A percentile compares a stretch with the other conserved stretches of the same genome.
Conservation (phyloP, 768 basidiomycete genomes). For the Lentinula sp. region DNA sequence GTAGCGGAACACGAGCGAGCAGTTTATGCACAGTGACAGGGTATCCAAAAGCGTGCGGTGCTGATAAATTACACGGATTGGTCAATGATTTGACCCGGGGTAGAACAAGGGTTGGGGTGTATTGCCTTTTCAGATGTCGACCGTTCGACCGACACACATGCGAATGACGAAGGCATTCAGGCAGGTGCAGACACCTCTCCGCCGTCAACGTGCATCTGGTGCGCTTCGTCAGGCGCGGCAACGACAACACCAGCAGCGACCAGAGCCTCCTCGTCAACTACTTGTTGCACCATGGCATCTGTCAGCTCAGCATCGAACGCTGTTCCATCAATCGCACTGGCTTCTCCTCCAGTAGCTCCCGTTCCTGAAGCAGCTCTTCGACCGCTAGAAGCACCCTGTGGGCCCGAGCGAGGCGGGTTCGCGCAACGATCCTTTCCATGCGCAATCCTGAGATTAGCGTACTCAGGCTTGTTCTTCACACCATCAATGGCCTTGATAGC, state of each 20-base stretch:
- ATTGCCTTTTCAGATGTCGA: constrained; percentile 1
- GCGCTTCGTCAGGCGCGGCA: constrained; percentile 23
- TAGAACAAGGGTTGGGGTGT: background rate
- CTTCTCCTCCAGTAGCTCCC: constrained; percentile 9
- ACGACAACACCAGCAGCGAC: constrained; percentile 26
- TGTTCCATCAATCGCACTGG: constrained; percentile 7
- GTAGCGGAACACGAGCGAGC: background rate
- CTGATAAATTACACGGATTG: constrained; percentile 2
- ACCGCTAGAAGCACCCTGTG: constrained; percentile 57
- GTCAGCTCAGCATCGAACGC: constrained; percentile 22
- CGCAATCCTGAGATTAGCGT: constrained; percentile 81
- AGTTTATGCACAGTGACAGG: constrained; percentile 2
- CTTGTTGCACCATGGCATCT: constrained; percentile 29
- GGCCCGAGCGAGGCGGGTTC: constrained; percentile 81
- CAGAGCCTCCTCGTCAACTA: constrained; percentile 25
- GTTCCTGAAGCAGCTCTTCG: constrained; percentile 24
- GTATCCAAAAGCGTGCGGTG: constrained; percentile 8
- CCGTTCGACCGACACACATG: constrained; percentile 12
- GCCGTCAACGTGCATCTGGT: constrained; percentile 41
- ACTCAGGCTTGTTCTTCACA: constrained; percentile 88
- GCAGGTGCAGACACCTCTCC: constrained; percentile 25
- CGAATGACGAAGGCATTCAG: background rate
- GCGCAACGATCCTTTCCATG: constrained; percentile 97
- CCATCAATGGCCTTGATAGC: constrained; percentile 98
- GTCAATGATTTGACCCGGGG: background rate